Evolutionary conservation across 495 filamentous ascomycete genomes (phyloP).

Genomic region (Aspergillus nidulans): DNA sequence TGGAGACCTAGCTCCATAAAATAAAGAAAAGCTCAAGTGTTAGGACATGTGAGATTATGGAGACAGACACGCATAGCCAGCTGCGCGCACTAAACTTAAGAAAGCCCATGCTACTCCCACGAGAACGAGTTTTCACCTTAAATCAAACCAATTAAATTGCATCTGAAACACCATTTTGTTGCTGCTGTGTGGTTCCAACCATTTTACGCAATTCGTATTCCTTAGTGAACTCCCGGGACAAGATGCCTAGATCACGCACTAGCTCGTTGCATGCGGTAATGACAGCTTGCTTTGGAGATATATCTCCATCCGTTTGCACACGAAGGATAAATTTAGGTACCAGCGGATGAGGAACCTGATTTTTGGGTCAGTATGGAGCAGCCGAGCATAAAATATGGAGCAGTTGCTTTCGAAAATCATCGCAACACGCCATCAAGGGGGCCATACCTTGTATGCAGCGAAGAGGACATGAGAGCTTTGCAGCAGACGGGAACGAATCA

Average conservation of each 20-base stretch:
- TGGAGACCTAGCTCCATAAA: constrained; percentile 5
- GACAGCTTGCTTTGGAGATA: constrained; percentile 85
- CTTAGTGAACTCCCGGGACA: constrained; percentile 87
- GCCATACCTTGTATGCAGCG: constrained; percentile 76
- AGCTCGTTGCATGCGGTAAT: constrained; percentile 70
- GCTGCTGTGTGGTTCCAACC: constrained; percentile 54
- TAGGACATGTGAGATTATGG: no score
- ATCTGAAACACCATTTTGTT: constrained; percentile 33
- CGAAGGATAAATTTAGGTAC: constrained; percentile 82
- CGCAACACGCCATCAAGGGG: neutral
- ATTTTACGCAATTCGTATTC: constrained; percentile 93
- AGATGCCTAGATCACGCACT: constrained; percentile 66
- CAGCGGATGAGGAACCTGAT: constrained; percentile 73
- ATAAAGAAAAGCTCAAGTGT: neutral
- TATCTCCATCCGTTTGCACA: constrained; percentile 83
- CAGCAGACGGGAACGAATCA: constrained; percentile 76
- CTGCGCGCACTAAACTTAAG: constrained; percentile 10
- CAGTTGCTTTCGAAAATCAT: neutral
- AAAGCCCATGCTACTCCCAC: neutral
- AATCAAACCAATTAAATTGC: constrained; percentile 4
- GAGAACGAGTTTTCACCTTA: neutral
- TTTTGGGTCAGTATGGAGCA: neutral
- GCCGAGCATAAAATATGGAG: constrained; percentile 8
- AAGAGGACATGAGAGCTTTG: constrained; percentile 75
- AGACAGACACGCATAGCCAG: constrained; percentile 21